phyloP scores from a whole-genome alignment of 2,329 filamentous ascomycete species.

The Geoglossum cookeanum region DNA sequence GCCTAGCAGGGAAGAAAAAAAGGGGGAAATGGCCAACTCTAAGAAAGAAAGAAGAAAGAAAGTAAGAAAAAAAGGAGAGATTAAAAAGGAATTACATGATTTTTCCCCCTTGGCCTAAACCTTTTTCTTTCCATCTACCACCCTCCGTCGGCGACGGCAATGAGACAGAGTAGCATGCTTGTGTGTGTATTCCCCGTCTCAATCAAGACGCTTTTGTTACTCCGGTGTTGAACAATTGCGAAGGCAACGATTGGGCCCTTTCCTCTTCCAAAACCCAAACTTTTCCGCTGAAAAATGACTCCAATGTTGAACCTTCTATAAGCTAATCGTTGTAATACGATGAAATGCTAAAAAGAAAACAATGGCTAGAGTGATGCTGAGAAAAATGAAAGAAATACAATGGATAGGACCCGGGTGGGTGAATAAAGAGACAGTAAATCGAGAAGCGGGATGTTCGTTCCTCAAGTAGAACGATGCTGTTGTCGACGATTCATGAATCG shows the following conservation, averaged over 20 bases:
- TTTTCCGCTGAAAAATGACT: not conserved
- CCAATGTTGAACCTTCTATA: slow-evolving; percentile 2
- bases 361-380: not conserved
- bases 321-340: not conserved
- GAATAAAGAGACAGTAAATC: not conserved
- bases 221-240: not conserved
- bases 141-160: not conserved
- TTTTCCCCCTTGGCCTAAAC: not conserved
- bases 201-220: not conserved
- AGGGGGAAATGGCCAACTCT: not conserved
- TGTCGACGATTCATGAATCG: not conserved
- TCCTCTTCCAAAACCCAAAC: not conserved
- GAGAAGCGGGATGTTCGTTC: too few relatives aligned
- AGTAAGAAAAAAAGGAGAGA: not conserved
- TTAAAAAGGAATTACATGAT: not conserved
- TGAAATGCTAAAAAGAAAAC: not conserved
- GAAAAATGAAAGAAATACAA: not conserved
- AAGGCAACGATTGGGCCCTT: not conserved
- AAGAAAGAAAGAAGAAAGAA: too few relatives aligned
- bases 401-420: not conserved
- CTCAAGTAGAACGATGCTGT: not conserved
- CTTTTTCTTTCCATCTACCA: not conserved
- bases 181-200: not conserved
- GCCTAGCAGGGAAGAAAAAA: too few relatives aligned
- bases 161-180: not conserved